A percentile compares a stretch with the other conserved stretches of the same genome.
Evolutionary conservation across 148 eudicot genomes (phyloP).

Genomic region (Hydrangea macrophylla): DNA sequence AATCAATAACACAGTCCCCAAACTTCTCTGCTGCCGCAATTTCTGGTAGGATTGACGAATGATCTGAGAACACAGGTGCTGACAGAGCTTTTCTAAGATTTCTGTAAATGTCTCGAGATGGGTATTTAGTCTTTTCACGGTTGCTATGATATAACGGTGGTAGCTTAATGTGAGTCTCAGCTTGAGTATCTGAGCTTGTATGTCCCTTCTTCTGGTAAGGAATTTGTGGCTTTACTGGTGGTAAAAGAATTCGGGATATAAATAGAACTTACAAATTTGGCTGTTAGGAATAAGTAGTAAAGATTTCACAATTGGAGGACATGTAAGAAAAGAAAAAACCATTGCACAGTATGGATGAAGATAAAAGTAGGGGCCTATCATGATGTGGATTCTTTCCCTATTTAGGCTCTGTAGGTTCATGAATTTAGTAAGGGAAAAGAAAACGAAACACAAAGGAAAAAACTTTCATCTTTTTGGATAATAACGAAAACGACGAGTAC

Average conservation of each 20-base stretch:
- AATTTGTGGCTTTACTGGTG: conserved; percentile 15
- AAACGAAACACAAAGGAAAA: no score
- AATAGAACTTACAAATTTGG: background rate
- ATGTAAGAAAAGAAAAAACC: conserved; percentile 1
- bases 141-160: background rate
- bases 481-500: no score
- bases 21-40: conserved; percentile 28
- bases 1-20: conserved; percentile 20
- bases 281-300: background rate
- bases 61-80: conserved; percentile 1
- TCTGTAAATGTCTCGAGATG: background rate
- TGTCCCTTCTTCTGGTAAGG: background rate
- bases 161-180: conserved; percentile 10
- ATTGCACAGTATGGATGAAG: background rate
- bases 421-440: no score
- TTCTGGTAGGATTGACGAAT: conserved; percentile 12
- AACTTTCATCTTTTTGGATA: no score
- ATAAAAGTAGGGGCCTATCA: background rate
- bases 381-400: no score
- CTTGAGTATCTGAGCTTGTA: conserved; percentile 9
- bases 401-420: no score
- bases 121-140: background rate
- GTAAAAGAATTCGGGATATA: background rate
- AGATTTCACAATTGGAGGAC: background rate
- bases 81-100: conserved; percentile 3